These are phyloP conservation scores for Phytophthora syringae DNA, from an alignment of 352 stramenopile species.

Conservation along the genomic window DNA sequence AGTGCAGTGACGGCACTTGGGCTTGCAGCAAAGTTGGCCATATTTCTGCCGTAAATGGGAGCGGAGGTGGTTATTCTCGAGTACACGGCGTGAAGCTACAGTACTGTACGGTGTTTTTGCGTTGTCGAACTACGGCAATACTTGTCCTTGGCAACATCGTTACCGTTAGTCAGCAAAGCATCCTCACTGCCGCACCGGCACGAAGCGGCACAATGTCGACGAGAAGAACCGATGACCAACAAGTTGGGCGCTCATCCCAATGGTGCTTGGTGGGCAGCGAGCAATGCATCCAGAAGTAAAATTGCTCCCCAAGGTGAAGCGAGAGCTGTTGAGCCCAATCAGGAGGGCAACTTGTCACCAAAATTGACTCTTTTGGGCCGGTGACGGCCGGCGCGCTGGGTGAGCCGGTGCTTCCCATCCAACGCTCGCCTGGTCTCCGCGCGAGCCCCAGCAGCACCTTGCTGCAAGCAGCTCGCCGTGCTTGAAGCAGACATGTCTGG, in stretches of 20 bases:
- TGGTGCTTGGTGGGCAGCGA: slow-evolving; percentile 12
- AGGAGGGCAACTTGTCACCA: no score
- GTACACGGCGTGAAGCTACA: no score
- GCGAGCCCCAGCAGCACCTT: background rate
- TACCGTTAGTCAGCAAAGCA: background rate
- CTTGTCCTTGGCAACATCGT: background rate
- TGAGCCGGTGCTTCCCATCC: slow-evolving; percentile 27
- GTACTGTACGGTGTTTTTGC: no score
- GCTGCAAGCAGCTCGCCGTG: slow-evolving; percentile 11
- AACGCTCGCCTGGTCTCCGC: slow-evolving; percentile 15
- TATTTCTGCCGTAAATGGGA: background rate
- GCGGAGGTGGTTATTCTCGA: no score
- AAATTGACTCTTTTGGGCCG: no score
- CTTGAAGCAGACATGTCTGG: slow-evolving; percentile 8
- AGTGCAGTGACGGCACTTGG: no score
- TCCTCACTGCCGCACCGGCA: slow-evolving; percentile 6
- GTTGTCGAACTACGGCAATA: no score
- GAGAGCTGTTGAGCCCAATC: no score
- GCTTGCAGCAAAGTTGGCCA: background rate
- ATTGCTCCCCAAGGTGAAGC: background rate
- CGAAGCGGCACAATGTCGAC: slow-evolving; percentile 7
- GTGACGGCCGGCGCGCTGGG: no score
- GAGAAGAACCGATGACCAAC: slow-evolving; percentile 16
- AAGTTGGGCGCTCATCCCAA: background rate
- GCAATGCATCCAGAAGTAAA: slow-evolving; percentile 4